phyloP scores from a whole-genome alignment of 306 rosid genomes.

The Mucuna pruriens region DNA sequence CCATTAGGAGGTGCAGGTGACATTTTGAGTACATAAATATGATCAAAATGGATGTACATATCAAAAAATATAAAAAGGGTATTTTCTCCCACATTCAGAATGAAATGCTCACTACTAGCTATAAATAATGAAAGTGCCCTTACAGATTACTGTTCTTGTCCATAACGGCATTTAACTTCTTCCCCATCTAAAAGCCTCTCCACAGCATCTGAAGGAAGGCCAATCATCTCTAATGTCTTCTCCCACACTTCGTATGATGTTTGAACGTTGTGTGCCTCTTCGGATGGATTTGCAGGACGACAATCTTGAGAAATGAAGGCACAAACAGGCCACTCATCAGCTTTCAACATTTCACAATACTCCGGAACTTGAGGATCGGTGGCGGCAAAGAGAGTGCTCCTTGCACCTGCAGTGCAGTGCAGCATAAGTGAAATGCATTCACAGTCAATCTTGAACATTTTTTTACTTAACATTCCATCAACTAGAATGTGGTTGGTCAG shows the following conservation, averaged over 20 bases:
- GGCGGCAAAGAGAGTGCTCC: slow-evolving; percentile 93
- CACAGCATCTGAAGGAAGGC: slow-evolving; percentile 78
- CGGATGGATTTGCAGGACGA: slow-evolving; percentile 87
- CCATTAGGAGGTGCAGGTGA: background rate
- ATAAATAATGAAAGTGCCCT: slow-evolving; percentile 28
- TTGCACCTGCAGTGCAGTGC: slow-evolving; percentile 83
- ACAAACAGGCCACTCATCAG: slow-evolving; percentile 91
- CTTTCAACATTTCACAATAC: slow-evolving; percentile 84
- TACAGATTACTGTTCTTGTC: slow-evolving; percentile 47
- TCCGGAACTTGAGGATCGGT: slow-evolving; percentile 93
- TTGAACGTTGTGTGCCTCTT: slow-evolving; percentile 78
- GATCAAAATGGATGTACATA: slow-evolving; percentile 30
- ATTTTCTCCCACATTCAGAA: background rate
- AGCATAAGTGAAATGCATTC: slow-evolving; percentile 36
- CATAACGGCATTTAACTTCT: slow-evolving; percentile 66
- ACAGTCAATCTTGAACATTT: background rate
- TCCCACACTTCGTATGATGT: slow-evolving; percentile 80
- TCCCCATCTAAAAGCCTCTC: slow-evolving; percentile 87
- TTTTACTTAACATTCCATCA: background rate
- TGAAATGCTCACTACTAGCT: slow-evolving; percentile 19
- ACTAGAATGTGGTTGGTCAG: background rate
- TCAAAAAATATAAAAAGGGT: background rate
- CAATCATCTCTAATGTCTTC: slow-evolving; percentile 85
- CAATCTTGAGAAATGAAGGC: slow-evolving; percentile 91
- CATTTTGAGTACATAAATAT: slow-evolving; percentile 2